Base-by-base conservation (phyloP, 2,329 filamentous ascomycete genomes). In the Colletotrichum noveboracense region DNA sequence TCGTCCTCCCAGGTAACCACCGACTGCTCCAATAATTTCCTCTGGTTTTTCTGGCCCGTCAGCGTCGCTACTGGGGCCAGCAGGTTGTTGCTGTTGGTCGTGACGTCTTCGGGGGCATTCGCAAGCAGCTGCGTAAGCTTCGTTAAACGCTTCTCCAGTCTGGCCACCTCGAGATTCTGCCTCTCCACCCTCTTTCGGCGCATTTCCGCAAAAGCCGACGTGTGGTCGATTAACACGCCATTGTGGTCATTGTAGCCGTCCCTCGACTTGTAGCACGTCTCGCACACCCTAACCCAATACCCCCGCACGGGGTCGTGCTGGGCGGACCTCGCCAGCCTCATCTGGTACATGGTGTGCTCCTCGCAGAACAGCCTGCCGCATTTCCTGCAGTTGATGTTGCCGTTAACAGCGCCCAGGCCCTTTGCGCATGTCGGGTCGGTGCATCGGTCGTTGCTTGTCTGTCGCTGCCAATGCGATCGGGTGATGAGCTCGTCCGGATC, bases 341-440 rank as follows among this genome's bases (percentile, higher is more conserved):
- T 98, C 87, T 99, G 96, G 82, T 98, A 99, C 96, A 99, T 98
- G 68, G 97, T 98, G 83, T 99, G 97, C 79, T 96, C 95, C 82
- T 98, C 97, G 84, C 97, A 99, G 83, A 98, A 99, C 55, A 99
- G 87, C 79, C 94, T 93, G 8, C 97, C 97, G 81, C 97, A 99
- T 77, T 96, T 95, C 77, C 97, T 91, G 84, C 97, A 99, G 83
- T 99, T 98, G 80, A 99, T 93, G 80, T 90, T 96, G 21, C 96
- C 95, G 80, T 94, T 96, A 8, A 94, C 90, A 4, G 94, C 90
- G 1, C 95, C 96, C 7, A 99, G 87, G 30, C 93, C 91, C 83
- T 94, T 95, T 34, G 93, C 95, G 80, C 97, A 99, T 24, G 93
- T 89, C 1, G 96, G 96, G 80, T 99, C 97, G 10, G 96, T 94